Evolutionary conservation across 1,284 basidiomycete species (phyloP), one percentile per base, ranked within the genome.

Genomic region (Ustilago esculenta): DNA sequence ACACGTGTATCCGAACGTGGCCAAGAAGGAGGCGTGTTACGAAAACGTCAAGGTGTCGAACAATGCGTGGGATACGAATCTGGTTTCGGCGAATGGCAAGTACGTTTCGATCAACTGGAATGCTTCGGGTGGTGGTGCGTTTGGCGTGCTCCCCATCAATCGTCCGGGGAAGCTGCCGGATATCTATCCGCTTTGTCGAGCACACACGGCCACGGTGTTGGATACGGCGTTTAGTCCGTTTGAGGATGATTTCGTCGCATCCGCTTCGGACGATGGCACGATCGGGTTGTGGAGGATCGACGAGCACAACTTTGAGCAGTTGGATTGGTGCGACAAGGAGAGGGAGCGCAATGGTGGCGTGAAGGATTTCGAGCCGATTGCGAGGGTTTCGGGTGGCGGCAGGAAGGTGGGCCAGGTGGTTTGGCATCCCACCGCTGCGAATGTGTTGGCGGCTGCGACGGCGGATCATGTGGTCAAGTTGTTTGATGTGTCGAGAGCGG

Each of bases 161-260:
- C 57, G 71, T 15, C 77, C 80, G 1, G 83, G 84, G 47, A 84
- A 94, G 83, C 87, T 98, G 27, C 94, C 94, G 3, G 95, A 98
- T 80, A 87, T 91, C 74, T 88, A 97, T 50, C 95, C 95, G 0
- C 87, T 98, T 43, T 93, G 92, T 21, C 89, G 95, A 56, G 91
- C 90, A 27, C 87, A 87, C 79, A 89, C 89, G 7, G 91, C 89
- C 0, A 84, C 90, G 30, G 91, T 93, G n/a, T 90, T 98, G 46
- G 95, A 98, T 83, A 98, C 95, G 0, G 92, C 92, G 75, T 98
- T 94, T 92, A 93, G 91, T 1, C 94, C 94, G 1, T 94, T 96
- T 82, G 90, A 94, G 81, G 94, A 98, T 83, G 85, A 87, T 15
- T 86, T 96, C 77, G 90, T 97, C 67, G 94, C 91, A 3, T 94